Conservation (phyloP, 176 grass and related monocot species). For the Phragmites australis region DNA sequence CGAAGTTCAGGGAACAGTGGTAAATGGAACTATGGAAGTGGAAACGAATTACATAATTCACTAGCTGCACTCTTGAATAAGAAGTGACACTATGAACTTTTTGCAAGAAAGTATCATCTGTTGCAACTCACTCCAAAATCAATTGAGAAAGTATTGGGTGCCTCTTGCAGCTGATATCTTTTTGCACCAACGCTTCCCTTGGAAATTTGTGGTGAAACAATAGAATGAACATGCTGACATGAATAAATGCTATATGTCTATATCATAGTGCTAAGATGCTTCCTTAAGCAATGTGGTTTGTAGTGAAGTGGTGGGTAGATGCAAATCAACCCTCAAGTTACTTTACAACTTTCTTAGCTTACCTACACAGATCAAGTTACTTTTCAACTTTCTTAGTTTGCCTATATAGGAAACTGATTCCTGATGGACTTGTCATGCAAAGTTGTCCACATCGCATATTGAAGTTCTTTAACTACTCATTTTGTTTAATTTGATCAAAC, state of each 20-base stretch:
- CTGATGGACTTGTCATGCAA: not conserved
- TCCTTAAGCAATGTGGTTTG: not conserved
- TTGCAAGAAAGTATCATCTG: not conserved
- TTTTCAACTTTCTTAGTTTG: no score
- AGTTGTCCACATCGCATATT: not conserved
- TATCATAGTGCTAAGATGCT: not conserved
- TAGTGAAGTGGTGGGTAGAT: not conserved
- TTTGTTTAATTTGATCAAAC: not conserved
- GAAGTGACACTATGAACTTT: not conserved
- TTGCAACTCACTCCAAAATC: not conserved
- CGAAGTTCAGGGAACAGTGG: not conserved
- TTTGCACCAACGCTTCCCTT: not conserved
- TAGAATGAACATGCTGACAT: not conserved
- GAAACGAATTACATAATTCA: slow-evolving; percentile 1
- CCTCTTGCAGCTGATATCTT: not conserved
- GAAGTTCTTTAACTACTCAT: not conserved
- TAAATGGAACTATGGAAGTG: not conserved
- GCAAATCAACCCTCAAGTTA: not conserved
- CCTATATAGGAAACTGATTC: not conserved
- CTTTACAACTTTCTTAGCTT: not conserved
- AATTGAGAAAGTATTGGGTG: not conserved
- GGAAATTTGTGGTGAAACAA: not conserved
- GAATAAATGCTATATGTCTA: not conserved
- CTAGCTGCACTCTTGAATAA: not conserved
- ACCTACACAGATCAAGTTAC: no score